A percentile compares a stretch with the other conserved stretches of the same genome.
These are phyloP conservation scores for Solanum hybrid DNA, from an alignment of 305 asterid species.

Conservation along the genomic window DNA sequence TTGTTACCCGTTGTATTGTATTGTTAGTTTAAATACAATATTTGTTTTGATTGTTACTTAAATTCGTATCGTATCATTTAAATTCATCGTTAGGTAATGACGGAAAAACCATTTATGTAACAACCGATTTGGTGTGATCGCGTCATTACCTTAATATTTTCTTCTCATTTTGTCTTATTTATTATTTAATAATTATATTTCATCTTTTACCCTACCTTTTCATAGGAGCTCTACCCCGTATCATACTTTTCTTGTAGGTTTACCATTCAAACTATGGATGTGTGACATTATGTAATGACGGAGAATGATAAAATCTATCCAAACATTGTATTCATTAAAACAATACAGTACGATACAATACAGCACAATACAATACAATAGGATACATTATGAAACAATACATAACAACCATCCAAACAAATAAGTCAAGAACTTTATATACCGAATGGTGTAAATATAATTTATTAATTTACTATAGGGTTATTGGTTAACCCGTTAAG, in stretches of 20 bases:
- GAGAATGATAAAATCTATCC: not conserved
- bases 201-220: not conserved
- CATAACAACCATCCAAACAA: not conserved
- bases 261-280: not conserved
- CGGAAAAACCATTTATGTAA: not conserved
- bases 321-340: no score
- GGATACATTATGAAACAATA: not conserved
- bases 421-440: not conserved
- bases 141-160: not conserved
- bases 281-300: not conserved
- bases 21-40: not conserved
- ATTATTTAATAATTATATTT: no score
- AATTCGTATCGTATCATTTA: not conserved
- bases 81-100: not conserved
- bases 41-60: not conserved
- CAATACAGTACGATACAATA: not conserved
- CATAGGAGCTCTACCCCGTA: not conserved
- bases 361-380: not conserved
- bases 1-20: not conserved
- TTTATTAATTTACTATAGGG: not conserved
- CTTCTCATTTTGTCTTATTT: not conserved
- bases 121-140: not conserved
- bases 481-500: not conserved
- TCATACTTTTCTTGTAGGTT: not conserved
- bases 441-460: not conserved